Evolutionary conservation across 345 rosid genomes (phyloP).

Genomic region (Eutrema japonicum): DNA sequence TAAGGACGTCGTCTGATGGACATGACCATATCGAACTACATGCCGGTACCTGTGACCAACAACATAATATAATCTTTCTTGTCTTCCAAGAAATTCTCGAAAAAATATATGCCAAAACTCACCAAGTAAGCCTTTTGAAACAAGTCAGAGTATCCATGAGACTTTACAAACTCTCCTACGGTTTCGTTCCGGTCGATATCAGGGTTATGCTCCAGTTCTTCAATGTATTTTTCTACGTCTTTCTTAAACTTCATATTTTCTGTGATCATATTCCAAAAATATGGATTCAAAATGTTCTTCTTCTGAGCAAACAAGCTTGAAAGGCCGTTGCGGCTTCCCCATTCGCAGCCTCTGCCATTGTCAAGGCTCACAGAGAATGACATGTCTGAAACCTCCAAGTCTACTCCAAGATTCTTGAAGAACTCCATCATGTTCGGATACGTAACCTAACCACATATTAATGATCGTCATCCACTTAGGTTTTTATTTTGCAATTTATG

Average conservation of each 20-base stretch:
- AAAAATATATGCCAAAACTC: background rate
- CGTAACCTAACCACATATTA: conserved; percentile 56
- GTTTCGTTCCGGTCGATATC: conserved; percentile 61
- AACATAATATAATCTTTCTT: background rate
- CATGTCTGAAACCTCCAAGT: conserved; percentile 73
- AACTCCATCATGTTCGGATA: conserved; percentile 84
- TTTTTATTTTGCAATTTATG: too few species aligned
- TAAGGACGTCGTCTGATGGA: conserved; percentile 60
- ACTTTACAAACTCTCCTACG: conserved; percentile 57
- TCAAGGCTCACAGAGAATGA: conserved; percentile 79
- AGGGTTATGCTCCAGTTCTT: conserved; percentile 59
- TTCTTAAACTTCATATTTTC: conserved; percentile 61
- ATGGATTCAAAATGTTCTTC: conserved; percentile 54
- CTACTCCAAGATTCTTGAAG: conserved; percentile 70
- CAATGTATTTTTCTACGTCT: conserved; percentile 67
- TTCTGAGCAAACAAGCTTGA: conserved; percentile 70
- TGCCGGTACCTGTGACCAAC: conserved; percentile 57
- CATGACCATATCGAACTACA: conserved; percentile 83
- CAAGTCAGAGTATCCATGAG: conserved; percentile 66
- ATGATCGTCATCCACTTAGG: too few species aligned
- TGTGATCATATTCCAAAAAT: conserved; percentile 72
- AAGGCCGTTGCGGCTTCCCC: conserved; percentile 77
- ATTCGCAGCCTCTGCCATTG: conserved; percentile 65
- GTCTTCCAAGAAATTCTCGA: background rate
- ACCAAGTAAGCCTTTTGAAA: conserved; percentile 85